phyloP scores from a whole-genome alignment of 192 early-diverging fungal species.

The Backusella luteola region DNA sequence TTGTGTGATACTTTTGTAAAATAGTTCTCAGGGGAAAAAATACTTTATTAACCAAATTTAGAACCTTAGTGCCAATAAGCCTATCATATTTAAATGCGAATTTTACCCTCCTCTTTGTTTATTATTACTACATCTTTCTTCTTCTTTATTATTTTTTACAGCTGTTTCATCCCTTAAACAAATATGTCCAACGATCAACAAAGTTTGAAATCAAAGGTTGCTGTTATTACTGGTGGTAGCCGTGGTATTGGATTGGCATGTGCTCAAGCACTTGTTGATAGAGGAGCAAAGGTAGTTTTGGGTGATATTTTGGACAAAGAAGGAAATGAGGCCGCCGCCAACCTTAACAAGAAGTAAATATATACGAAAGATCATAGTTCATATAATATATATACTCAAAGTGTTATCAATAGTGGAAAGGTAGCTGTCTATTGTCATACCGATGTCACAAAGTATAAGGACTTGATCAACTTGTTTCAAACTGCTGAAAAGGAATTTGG shows the following conservation, averaged over 20 bases:
- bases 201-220: conserved; percentile 14
- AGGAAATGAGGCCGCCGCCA: conserved; percentile 10
- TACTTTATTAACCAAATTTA: background rate
- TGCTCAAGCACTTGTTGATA: conserved; percentile 10
- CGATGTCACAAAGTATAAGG: conserved; percentile 25
- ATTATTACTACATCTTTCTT: too few species aligned
- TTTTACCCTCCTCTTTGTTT: background rate
- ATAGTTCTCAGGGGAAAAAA: background rate
- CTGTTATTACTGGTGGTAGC: conserved; percentile 25
- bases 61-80: background rate
- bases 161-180: background rate
- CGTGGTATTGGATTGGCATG: conserved; percentile 18
- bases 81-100: background rate
- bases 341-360: conserved; percentile 13
- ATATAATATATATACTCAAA: background rate
- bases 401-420: background rate
- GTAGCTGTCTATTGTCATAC: conserved; percentile 17
- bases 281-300: conserved; percentile 20
- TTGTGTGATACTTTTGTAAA: background rate
- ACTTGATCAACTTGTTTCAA: conserved; percentile 24
- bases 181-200: background rate
- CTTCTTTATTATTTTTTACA: conserved; percentile 1
- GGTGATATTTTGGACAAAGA: conserved; percentile 13
- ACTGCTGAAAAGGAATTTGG: conserved; percentile 28
- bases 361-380: background rate